Base-by-base conservation (phyloP, 2,329 filamentous ascomycete genomes). In the Penicillium hesseltinei region DNA sequence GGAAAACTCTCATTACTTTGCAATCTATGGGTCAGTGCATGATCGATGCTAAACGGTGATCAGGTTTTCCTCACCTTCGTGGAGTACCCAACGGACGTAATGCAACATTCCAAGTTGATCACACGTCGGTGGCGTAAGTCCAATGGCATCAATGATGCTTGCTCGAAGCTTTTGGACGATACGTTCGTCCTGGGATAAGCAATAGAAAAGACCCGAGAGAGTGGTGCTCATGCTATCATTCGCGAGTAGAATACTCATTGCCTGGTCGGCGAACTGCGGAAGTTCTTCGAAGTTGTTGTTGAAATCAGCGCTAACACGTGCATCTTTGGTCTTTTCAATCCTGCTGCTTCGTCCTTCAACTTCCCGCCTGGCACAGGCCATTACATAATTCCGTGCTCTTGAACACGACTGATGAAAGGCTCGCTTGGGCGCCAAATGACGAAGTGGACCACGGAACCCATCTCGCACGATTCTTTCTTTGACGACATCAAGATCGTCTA, bases 201-300 rank as follows among this genome's bases (percentile, higher is more conserved):
- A 58, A 21, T 40, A 60, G 44, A 62, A 56, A 17, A 58, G 42
- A 6, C 58, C 58, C n/a, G 60, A 62, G 5, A 62, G 55, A 4
- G 54, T 54, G 3, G 58, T 62, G 46, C 46, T 47, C 48, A 60
- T 60, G 40, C 57, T 61, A 10, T 61, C 57, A 13, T 59, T 61
- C 21, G 57, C 57, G 3, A 61, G 45, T 2, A 61, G 36, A 6
- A 61, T 51, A 23, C 53, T 57, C 4, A 61, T 19, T 2, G 46
- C 23, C 46, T 61, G 53, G 19, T 59, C 45, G 4, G 50, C n/a
- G 9, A 46, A 46, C 13, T 51, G 25, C 9, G 57, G 29, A 2
- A 51, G 10, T 8, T 51, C 38, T 15, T 39, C 29, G 3, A 9
- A 15, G 2, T 21, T 33, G 44, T 31, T 33, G 44, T 19, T 21